Evolutionary conservation across 2,329 filamentous ascomycete species (phyloP), one percentile per base, ranked within the genome.

Genomic region (Monilinia vaccinii-corymbosi): DNA sequence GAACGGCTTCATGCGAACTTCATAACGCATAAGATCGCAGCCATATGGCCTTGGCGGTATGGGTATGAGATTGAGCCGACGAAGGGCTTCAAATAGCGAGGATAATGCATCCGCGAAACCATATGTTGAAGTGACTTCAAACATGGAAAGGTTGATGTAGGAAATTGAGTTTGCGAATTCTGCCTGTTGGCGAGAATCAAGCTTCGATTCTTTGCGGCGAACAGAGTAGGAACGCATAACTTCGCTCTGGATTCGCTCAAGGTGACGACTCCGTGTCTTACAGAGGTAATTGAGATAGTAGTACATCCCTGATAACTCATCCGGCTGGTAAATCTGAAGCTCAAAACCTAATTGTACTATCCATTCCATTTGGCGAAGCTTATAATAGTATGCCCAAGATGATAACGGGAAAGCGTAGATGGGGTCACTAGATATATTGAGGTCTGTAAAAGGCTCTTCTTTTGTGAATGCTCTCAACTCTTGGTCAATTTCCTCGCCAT

Each of bases 321-420:
- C 88, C 0, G 85, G 80, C 57, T 93, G 85, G 73, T 97, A 97
- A 11, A 96, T 83, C 47, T 93, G 87, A 14, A 97, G 85, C 73
- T 99, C 94, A 72, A 99, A 97, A 14, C 95, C 94, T 36, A 97
- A 83, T 70, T 97, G 89, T 18, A 97, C 80, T 49, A 95, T 87
- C 78, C 86, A 88, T 71, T 93, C 87, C 80, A 97, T 90, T 69
- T 93, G 84, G 34, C 82, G 83, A n/a, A 97, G 79, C 73, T 97
- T 97, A 74, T 96, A 89, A 62, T 92, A 82, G 68, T 93, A 95
- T 0, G 86, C 83, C 94, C 94, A 99, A 4, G 88, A 91, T 1
- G 89, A 91, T 0, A 97, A 78, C 0, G 91, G 86, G 56, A 89
- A 87, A 0, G 86, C 80, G 70, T 83, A 86, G 0, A 83, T 79